These are phyloP conservation scores for Hericium coralloides DNA, from an alignment of 768 basidiomycete genomes.

Conservation along the genomic window DNA sequence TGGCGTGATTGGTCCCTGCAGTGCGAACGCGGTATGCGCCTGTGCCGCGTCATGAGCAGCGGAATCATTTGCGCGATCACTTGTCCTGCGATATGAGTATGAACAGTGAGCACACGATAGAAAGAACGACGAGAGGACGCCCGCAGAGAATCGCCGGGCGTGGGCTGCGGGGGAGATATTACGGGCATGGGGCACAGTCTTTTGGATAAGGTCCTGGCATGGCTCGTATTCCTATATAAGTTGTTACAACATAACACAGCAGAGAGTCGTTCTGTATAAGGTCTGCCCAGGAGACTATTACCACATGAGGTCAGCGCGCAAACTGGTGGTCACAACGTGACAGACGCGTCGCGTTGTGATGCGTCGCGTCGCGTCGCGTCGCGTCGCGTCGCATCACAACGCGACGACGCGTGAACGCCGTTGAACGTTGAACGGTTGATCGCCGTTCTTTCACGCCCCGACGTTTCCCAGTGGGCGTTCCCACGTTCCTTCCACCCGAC, in stretches of 20 bases:
- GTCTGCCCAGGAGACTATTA: too few relatives aligned
- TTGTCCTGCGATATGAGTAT: conserved; percentile 36
- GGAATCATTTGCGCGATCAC: conserved; percentile 69
- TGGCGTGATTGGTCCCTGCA: conserved; percentile 58
- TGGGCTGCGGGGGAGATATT: conserved; percentile 44
- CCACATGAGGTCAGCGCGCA: background rate
- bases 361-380: too few relatives aligned
- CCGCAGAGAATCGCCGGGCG: conserved; percentile 61
- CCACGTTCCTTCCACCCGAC: too few relatives aligned
- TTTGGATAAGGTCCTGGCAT: conserved; percentile 49
- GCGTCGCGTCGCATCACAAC: too few relatives aligned
- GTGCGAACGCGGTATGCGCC: conserved; percentile 65
- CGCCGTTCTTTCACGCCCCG: too few relatives aligned
- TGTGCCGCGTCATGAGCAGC: conserved; percentile 78
- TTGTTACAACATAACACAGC: too few relatives aligned
- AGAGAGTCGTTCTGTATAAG: too few relatives aligned
- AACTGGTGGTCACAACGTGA: too few relatives aligned
- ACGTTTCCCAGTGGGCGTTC: too few relatives aligned
- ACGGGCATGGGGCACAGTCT: conserved; percentile 47
- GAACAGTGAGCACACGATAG: conserved; percentile 7
- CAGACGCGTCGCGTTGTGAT: too few relatives aligned
- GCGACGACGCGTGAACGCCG: too few relatives aligned
- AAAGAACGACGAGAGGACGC: conserved; percentile 22
- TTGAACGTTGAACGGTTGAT: too few relatives aligned
- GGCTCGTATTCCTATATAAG: conserved; percentile 64